Percentiles rank a stretch among this genome's conserved stretches.
These are phyloP conservation scores for Tylopilus subfusipes DNA, from an alignment of 768 basidiomycete species.

Conservation along the genomic window DNA sequence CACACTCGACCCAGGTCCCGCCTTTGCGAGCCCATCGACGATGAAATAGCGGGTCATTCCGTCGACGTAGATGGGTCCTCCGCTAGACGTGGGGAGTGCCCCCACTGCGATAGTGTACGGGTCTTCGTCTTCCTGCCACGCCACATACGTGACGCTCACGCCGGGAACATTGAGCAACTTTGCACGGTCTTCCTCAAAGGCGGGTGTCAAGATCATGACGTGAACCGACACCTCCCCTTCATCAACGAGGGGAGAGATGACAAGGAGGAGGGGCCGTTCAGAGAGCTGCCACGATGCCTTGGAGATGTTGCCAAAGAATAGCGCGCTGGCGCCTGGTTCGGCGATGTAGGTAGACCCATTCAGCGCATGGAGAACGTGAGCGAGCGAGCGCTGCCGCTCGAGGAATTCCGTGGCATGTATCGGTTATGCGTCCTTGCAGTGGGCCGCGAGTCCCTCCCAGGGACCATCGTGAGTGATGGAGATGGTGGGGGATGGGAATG, in stretches of 20 bases:
- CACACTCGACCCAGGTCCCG: slow-evolving; percentile 38
- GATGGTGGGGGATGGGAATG: not conserved
- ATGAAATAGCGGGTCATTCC: slow-evolving; percentile 60
- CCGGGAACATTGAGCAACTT: slow-evolving; percentile 53
- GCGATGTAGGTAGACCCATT: slow-evolving; percentile 70
- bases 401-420: slow-evolving; percentile 46
- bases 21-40: slow-evolving; percentile 55
- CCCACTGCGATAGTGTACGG: slow-evolving; percentile 56
- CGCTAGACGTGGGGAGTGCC: slow-evolving; percentile 23
- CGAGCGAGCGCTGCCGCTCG: slow-evolving; percentile 52
- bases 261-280: slow-evolving; percentile 73
- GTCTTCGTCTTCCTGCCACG: slow-evolving; percentile 66
- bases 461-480: not conserved
- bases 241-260: slow-evolving; percentile 45
- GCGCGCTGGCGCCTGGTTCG: slow-evolving; percentile 71
- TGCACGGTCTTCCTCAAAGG: slow-evolving; percentile 74
- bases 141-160: slow-evolving; percentile 42
- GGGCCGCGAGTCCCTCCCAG: slow-evolving; percentile 31
- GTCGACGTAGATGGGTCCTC: slow-evolving; percentile 55
- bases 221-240: slow-evolving; percentile 35
- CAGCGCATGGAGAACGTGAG: slow-evolving; percentile 43
- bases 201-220: slow-evolving; percentile 66
- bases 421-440: slow-evolving; percentile 49
- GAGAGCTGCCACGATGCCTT: slow-evolving; percentile 61
- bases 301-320: slow-evolving; percentile 74